Evolutionary conservation across 2,329 filamentous ascomycete species (phyloP), one percentile per base, ranked within the genome.

Genomic region (Ilyonectria robusta): DNA sequence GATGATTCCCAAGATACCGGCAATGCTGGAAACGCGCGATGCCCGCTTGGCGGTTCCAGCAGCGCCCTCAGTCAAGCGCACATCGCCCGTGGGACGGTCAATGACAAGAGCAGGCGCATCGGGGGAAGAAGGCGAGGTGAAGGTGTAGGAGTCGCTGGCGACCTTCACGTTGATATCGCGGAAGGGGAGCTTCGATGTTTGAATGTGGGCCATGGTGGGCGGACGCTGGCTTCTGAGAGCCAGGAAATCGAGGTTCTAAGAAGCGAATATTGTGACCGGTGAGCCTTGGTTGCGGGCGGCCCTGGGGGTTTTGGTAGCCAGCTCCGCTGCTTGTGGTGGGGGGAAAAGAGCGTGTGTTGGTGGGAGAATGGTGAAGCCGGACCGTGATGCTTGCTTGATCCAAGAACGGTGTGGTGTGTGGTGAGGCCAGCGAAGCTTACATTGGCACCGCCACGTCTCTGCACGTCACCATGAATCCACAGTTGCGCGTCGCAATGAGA

Each of bases 101-200:
- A 99, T 89, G 15, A 97, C 90, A 58, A 99, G 87, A 10, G 94
- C 94, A 15, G 94, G 94, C 31, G 95, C 92, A 82, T 95, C 91
- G 68, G 95, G 94, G 4, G 94, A 95, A 1, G 96, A 98, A 31
- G 96, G 96, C 31, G 96, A 99, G 44, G 94, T 95, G 82, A 99
- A 99, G 76, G 94, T 94, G 86, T 99, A 99, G 79, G 96, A 92
- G 76, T 95, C 94, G 76, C 93, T 87, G 59, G 95, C 94, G 72
- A 94, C 93, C 82, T 97, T 94, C 81, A 99, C 91, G 81, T 98
- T 99, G 85, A 98, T 97, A 85, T 99, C 96, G 79, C 95, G 90
- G 83, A 95, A 99, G 23, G 95, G 96, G 73, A 89, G 82, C 71
- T 80, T 78, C 57, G 79, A 71, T 60, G 75, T 74, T 42, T 78